Evolutionary conservation across 768 basidiomycete genomes (phyloP), one percentile per base, ranked within the genome.

Genomic region (Lentinula raphanica): DNA sequence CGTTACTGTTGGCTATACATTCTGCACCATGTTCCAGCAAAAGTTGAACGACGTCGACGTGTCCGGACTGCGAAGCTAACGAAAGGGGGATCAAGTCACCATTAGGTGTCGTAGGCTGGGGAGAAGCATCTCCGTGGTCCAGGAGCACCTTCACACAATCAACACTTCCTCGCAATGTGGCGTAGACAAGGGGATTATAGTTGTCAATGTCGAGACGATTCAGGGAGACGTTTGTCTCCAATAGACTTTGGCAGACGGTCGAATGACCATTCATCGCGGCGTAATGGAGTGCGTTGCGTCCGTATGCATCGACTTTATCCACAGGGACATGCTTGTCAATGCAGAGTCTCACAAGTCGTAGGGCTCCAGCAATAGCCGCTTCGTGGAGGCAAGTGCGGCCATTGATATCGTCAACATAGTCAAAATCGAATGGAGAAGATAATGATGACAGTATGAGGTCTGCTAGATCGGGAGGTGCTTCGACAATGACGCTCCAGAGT

Each of bases 391-490:
- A 93, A 3, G 90, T 95, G 35, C 97, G 84, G 40, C 90, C 92
- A 68, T 98, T 98, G 76, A 99, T 99, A 64, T 98, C 94, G 68
- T 98, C 97, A 48, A 98, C 80, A 67, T 93, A 98, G 48, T 80
- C 78, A 68, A 93, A 98, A 71, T 98, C 92, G 68, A 98, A 92
- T 0, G 87, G 85, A 13, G 73, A 74, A 25, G 78, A 76, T 19
- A 88, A 72, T 15, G 87, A 83, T 31, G 84, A 74, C 28, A 94
- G 74, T 46, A 94, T 88, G 50, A 92, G 73, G 65, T 92, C 86
- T 19, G 82, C 87, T 42, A 91, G 75, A n/a, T 82, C 81, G 2
- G 77, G 70, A 46, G 87, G 85, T 8, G 93, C 91, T 61, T 92
- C 89, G 51, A 94, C 84, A 59, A 90, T 84, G 13, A 92, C 86